These are phyloP conservation scores for Colletotrichum truncatum DNA, from an alignment of 2,329 filamentous ascomycete genomes.

Conservation along the genomic window DNA sequence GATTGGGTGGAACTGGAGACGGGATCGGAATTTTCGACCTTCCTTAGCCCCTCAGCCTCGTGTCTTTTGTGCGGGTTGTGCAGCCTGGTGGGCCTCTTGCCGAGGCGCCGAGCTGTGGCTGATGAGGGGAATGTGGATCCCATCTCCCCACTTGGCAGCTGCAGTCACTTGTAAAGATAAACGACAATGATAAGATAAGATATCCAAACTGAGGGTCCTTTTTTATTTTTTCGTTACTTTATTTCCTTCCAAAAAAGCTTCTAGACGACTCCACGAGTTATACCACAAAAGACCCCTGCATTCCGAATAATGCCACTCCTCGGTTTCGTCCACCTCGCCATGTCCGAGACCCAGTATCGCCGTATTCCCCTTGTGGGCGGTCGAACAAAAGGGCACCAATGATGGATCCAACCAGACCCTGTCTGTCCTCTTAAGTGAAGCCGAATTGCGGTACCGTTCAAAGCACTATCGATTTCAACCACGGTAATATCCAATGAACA, in stretches of 20 bases:
- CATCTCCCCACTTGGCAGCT: slow-evolving; percentile 15
- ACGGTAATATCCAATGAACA: background rate
- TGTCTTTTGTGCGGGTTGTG: slow-evolving; percentile 24
- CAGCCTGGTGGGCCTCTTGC: background rate
- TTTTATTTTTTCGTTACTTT: no score
- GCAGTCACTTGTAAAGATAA: slow-evolving; percentile 18
- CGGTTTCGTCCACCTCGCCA: background rate
- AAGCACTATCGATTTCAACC: background rate
- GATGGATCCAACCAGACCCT: slow-evolving; percentile 1
- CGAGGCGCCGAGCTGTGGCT: slow-evolving; percentile 14
- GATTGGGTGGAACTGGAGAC: slow-evolving; percentile 23
- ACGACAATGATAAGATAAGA: no score
- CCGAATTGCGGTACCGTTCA: background rate
- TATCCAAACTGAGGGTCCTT: no score
- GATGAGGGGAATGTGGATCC: background rate
- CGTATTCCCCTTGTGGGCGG: background rate
- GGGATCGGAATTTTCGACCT: slow-evolving; percentile 22
- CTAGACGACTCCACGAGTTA: slow-evolving; percentile 16
- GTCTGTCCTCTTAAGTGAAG: background rate
- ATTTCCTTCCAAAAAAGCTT: slow-evolving; percentile 15
- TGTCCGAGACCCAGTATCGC: slow-evolving; percentile 12
- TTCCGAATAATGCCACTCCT: background rate
- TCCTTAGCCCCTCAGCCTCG: slow-evolving; percentile 25
- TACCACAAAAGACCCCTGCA: slow-evolving; percentile 1
- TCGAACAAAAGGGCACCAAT: slow-evolving; percentile 4